A percentile compares a stretch with the other conserved stretches of the same genome.
Conservation (phyloP, 805 yeast genomes). For the Hanseniaspora singularis region DNA sequence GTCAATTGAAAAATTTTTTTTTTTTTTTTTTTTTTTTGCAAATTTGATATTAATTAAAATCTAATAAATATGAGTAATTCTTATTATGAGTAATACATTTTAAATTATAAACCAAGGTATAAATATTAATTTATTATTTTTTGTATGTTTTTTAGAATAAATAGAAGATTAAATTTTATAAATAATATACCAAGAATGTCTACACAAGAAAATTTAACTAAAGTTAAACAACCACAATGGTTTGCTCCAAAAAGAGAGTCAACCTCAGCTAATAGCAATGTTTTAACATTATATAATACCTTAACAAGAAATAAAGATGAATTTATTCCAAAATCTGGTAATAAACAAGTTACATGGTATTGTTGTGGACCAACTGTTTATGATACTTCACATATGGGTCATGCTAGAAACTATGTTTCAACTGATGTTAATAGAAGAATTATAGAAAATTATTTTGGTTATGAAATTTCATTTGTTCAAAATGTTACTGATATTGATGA, state of each 20-base stretch:
- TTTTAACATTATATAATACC: conserved; percentile 64
- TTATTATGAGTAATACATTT: not conserved
- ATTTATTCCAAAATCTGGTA: conserved; percentile 54
- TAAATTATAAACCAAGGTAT: not conserved
- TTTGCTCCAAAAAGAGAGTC: conserved; percentile 27
- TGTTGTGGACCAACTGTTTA: conserved; percentile 98
- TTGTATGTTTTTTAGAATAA: not conserved
- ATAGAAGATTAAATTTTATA: not conserved
- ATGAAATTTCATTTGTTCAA: conserved; percentile 77
- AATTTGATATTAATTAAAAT: too few species aligned
- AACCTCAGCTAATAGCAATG: conserved; percentile 21
- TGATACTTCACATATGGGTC: conserved; percentile 95
- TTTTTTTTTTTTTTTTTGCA: too few species aligned
- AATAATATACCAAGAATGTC: conserved; percentile 1
- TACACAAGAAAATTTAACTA: conserved; percentile 18
- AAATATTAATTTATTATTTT: too few species aligned
- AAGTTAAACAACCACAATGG: conserved; percentile 45
- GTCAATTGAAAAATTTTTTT: too few species aligned
- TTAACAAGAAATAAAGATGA: conserved; percentile 69
- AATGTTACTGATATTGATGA: conserved; percentile 98
- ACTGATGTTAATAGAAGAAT: conserved; percentile 87
- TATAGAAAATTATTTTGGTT: conserved; percentile 82
- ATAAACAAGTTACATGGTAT: conserved; percentile 74
- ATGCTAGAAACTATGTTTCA: conserved; percentile 92
- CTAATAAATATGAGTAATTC: too few species aligned